Percentiles rank a stretch among this genome's conserved stretches.
Conservation (phyloP, 2,329 filamentous ascomycete species). For the Gaeumannomyces tritici region DNA sequence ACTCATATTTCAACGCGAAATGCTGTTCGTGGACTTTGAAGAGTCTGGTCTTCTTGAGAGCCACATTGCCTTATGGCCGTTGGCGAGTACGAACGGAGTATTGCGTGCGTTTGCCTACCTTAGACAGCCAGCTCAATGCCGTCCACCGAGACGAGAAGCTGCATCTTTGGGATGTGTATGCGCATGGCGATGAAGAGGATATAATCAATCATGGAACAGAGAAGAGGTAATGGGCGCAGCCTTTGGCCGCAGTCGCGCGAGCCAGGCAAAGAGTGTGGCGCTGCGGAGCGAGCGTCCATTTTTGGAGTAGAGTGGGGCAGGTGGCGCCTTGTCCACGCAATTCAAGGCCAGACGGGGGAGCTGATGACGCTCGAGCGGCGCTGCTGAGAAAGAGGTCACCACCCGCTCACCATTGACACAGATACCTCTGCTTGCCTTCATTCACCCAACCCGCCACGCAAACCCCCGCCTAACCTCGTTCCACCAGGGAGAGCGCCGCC, state of each 20-base stretch:
- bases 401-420: not conserved
- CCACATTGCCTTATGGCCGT: not conserved
- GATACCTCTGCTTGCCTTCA: not conserved
- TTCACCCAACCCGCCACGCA: not conserved
- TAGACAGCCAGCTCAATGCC: too few relatives aligned
- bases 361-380: not conserved
- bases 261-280: not conserved
- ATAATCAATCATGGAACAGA: too few relatives aligned
- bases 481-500: not conserved
- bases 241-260: not conserved
- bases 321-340: constrained; percentile 1
- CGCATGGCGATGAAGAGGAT: not conserved
- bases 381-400: not conserved
- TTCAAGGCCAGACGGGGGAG: not conserved
- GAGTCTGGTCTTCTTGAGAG: not conserved
- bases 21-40: not conserved
- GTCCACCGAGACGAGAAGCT: not conserved
- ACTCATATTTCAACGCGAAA: not conserved
- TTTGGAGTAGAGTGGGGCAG: not conserved
- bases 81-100: not conserved
- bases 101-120: too few relatives aligned
- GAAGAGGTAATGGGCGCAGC: not conserved
- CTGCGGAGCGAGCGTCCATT: not conserved
- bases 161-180: not conserved
- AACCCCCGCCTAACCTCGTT: not conserved